Conservation (phyloP, 345 rosid genomes). For the Microthlaspi erraticum region DNA sequence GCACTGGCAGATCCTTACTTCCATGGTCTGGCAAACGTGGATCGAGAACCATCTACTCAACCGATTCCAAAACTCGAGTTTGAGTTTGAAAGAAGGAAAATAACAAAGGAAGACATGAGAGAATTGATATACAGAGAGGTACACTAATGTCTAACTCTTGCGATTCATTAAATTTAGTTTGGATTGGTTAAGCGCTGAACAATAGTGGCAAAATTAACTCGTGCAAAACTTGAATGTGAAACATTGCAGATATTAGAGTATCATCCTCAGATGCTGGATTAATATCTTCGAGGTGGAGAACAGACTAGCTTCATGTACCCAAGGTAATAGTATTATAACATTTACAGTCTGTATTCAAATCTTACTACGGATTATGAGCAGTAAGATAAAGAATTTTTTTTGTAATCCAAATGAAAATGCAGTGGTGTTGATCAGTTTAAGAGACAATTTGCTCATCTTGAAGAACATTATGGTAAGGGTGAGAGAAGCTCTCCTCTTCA, state of each 20-base stretch:
- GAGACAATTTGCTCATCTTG: constrained; percentile 97
- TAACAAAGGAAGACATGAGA: constrained; percentile 90
- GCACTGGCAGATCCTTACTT: constrained; percentile 95
- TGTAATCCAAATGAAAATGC: constrained; percentile 14
- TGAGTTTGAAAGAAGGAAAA: constrained; percentile 96
- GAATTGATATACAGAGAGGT: constrained; percentile 98
- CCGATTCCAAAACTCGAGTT: constrained; percentile 96
- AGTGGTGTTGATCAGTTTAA: constrained; percentile 99
- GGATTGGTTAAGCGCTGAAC: constrained; percentile 14
- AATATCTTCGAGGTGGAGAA: constrained; percentile 91
- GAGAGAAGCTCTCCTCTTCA: constrained; percentile 80
- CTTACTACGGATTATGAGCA: neutral
- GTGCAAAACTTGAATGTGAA: constrained; percentile 18
- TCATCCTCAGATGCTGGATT: constrained; percentile 97
- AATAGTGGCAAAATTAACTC: constrained; percentile 8
- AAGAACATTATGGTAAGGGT: constrained; percentile 84
- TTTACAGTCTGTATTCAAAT: neutral
- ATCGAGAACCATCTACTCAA: constrained; percentile 91
- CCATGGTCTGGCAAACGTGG: constrained; percentile 79
- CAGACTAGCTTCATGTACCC: constrained; percentile 99
- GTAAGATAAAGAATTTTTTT: neutral
- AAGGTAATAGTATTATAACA: constrained; percentile 51
- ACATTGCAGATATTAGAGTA: constrained; percentile 83
- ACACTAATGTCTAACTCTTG: constrained; percentile 17
- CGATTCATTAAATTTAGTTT: neutral